Percentiles rank a stretch among this genome's conserved stretches.
Conservation (phyloP, 371 early-diverging fungal species). For the Rhizopus arrhizus region DNA sequence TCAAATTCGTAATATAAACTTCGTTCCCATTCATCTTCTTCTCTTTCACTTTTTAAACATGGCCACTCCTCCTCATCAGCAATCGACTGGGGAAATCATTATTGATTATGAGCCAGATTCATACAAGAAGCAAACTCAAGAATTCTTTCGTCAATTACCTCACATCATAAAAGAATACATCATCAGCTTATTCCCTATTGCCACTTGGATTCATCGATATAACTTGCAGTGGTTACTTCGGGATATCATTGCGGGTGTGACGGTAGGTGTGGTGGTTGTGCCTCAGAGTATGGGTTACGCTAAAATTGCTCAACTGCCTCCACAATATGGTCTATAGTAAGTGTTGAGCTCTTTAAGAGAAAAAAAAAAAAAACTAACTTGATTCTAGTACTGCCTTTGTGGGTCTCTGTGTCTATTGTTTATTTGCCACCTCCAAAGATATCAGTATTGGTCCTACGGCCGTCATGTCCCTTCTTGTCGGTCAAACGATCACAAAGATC, state of each 20-base stretch:
- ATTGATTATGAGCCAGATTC: slow-evolving; percentile 45
- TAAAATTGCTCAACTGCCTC: slow-evolving; percentile 78
- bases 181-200: slow-evolving; percentile 63
- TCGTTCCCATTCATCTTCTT: no score
- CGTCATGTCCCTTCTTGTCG: slow-evolving; percentile 79
- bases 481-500: slow-evolving; percentile 63
- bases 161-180: slow-evolving; percentile 34
- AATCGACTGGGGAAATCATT: slow-evolving; percentile 23
- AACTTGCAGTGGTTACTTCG: slow-evolving; percentile 79
- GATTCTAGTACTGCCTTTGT: slow-evolving; percentile 59
- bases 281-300: slow-evolving; percentile 89
- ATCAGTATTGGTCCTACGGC: slow-evolving; percentile 90
- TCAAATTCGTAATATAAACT: no score
- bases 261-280: slow-evolving; percentile 84
- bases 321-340: slow-evolving; percentile 88
- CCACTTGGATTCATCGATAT: slow-evolving; percentile 74
- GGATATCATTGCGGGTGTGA: slow-evolving; percentile 86
- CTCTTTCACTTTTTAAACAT: neutral
- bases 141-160: slow-evolving; percentile 34
- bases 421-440: slow-evolving; percentile 87
- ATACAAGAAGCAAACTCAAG: slow-evolving; percentile 32
- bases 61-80: neutral
- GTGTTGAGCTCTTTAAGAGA: neutral
- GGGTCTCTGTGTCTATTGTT: slow-evolving; percentile 75
- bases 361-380: neutral